Evolutionary conservation across 2,329 filamentous ascomycete genomes (phyloP), one percentile per base, ranked within the genome.

Genomic region (Alternaria solani): DNA sequence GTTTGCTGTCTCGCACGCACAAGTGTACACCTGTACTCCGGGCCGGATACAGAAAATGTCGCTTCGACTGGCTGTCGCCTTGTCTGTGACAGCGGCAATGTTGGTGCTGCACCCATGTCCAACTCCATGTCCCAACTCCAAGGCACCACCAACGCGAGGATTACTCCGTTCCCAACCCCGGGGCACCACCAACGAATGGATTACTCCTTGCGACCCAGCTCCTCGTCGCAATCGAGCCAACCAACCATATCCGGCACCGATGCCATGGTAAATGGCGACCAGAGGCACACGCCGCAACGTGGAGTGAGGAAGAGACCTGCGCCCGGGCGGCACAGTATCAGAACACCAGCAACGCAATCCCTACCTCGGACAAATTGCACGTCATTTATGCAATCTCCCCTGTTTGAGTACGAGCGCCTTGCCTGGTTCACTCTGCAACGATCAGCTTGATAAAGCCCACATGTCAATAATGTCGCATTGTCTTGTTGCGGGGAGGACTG

Each of bases 31-130:
- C 25, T 7, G 20, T 49, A 18, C 32, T 36, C 36, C 26, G 12
- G 32, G 16, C 14, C 12, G 46, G 12, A 20, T n/a, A 34, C 23
- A 30, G 20, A 14, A 14, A 30, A 36, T 36, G 8, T 49, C 32
- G 46, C 46, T 49, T 18, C 46, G 25, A 16, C 32, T 49, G 46
- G 46, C n/a, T 20, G 20, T 26, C 32, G 32, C 32, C 46, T 49
- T 49, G 38, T 38, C 46, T 23, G 36, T 49, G 32, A 49, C 46
- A 49, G 46, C 32, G 46, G 46, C 46, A 49, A 38, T 49, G 46
- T 49, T 49, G 46, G 46, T 38, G 30, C 20, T 11, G 14, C 30
- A 48, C 46, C 30, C 32, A 36, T 36, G 32, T 36, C 32, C 32
- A 36, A n/a, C 34, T n/a, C 34, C 46, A 25, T 49, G 20, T 36